Percentiles rank a stretch among this genome's conserved stretches.
Conservation (phyloP, 306 rosid genomes). For the Ammopiptanthus mongolicus region DNA sequence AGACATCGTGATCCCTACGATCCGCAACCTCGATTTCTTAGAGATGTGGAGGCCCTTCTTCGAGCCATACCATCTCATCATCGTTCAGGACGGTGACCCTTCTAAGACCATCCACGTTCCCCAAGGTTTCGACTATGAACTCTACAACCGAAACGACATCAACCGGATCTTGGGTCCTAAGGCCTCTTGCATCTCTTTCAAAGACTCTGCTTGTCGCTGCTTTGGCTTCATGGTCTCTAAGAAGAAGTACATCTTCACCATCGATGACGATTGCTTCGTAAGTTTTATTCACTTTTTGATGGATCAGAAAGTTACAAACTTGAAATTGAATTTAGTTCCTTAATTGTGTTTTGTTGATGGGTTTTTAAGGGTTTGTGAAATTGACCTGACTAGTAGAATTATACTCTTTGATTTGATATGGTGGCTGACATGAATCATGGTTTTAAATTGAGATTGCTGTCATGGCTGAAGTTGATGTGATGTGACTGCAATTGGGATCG, state of each 20-base stretch:
- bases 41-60: slow-evolving; percentile 94
- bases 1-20: slow-evolving; percentile 86
- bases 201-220: slow-evolving; percentile 87
- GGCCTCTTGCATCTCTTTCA: slow-evolving; percentile 77
- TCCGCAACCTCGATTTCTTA: slow-evolving; percentile 78
- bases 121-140: slow-evolving; percentile 67
- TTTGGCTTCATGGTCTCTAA: slow-evolving; percentile 82
- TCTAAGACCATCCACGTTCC: slow-evolving; percentile 63
- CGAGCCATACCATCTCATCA: slow-evolving; percentile 62
- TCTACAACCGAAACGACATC: slow-evolving; percentile 67
- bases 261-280: slow-evolving; percentile 90
- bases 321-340: neutral
- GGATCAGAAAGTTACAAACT: neutral
- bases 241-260: slow-evolving; percentile 85
- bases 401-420: neutral
- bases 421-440: neutral
- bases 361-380: neutral
- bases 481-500: neutral
- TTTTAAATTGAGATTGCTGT: neutral
- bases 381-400: no score
- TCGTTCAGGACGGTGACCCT: slow-evolving; percentile 86
- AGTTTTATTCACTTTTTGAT: slow-evolving; percentile 13
- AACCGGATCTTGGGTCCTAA: slow-evolving; percentile 79
- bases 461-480: neutral
- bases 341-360: neutral